phyloP scores from a whole-genome alignment of 31 red algal species.

The Odonthalia washingtoniensis region DNA sequence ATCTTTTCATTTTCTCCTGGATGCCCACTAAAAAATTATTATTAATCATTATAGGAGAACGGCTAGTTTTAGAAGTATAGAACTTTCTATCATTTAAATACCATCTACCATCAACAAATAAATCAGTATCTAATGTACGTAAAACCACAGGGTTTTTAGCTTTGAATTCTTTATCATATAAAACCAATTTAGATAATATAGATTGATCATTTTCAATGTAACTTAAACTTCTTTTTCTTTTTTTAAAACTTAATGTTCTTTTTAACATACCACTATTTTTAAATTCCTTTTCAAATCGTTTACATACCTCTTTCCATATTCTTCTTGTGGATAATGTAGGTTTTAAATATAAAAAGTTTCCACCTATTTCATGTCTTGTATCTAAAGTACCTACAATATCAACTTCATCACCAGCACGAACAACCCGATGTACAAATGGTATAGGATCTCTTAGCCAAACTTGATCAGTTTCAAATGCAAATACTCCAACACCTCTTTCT shows the following conservation, averaged over 20 bases:
- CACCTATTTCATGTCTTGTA: constrained; percentile 84
- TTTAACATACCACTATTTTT: constrained; percentile 49
- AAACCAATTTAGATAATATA: constrained; percentile 68
- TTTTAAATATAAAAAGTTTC: constrained; percentile 85
- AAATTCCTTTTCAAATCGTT: constrained; percentile 71
- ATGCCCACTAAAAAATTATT: constrained; percentile 89
- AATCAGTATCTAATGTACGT: constrained; percentile 61
- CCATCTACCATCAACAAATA: constrained; percentile 84
- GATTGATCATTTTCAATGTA: constrained; percentile 91
- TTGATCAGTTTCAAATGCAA: constrained; percentile 87
- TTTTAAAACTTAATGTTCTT: constrained; percentile 27
- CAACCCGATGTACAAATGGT: constrained; percentile 70
- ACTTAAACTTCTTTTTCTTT: too few relatives aligned
- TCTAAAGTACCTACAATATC: constrained; percentile 83
- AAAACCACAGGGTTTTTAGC: constrained; percentile 67
- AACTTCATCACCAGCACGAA: constrained; percentile 66
- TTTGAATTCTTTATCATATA: constrained; percentile 67
- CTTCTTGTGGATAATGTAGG: constrained; percentile 72
- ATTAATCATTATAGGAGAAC: constrained; percentile 74
- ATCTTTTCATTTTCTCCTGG: constrained; percentile 66
- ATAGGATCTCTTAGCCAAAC: constrained; percentile 80
- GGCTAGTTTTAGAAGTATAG: constrained; percentile 40
- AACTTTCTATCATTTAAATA: constrained; percentile 60
- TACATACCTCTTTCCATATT: constrained; percentile 72
- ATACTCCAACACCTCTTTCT: constrained; percentile 66